A percentile compares a stretch with the other conserved stretches of the same genome.
These are phyloP conservation scores for Prunus davidiana DNA, from an alignment of 306 rosid species.

Conservation along the genomic window DNA sequence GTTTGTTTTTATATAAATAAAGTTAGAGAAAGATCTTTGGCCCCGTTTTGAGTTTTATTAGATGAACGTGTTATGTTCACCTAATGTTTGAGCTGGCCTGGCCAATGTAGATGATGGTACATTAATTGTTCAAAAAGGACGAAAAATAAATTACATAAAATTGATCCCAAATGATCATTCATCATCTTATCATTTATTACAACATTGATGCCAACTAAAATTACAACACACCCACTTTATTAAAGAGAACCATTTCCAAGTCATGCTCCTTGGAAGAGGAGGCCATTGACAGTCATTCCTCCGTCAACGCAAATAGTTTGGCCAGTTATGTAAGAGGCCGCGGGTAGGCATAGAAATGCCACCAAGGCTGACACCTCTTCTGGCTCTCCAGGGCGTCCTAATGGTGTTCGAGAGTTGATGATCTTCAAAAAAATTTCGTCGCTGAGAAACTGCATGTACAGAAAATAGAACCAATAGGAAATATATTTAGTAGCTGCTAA, in stretches of 20 bases:
- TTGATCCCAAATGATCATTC: no score
- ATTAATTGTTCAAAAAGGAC: no score
- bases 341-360: constrained; percentile 57
- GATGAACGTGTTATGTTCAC: no score
- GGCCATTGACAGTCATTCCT: constrained; percentile 70
- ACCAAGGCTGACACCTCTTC: constrained; percentile 65
- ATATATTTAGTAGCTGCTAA: background rate
- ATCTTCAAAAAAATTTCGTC: constrained; percentile 6
- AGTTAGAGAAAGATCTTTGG: no score
- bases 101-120: no score
- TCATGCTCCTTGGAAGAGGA: constrained; percentile 34
- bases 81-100: background rate
- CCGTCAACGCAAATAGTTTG: constrained; percentile 77
- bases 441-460: constrained; percentile 11
- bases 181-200: no score
- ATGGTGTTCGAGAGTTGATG: constrained; percentile 50
- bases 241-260: background rate
- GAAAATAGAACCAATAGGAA: background rate
- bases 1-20: no score
- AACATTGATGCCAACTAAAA: no score
- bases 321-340: constrained; percentile 43
- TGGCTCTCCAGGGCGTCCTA: constrained; percentile 65
- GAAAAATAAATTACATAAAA: no score
- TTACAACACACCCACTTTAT: background rate
- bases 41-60: no score